A percentile compares a stretch with the other conserved stretches of the same genome.
Conservation (phyloP, 345 rosid species). For the Trapa bicornis region DNA sequence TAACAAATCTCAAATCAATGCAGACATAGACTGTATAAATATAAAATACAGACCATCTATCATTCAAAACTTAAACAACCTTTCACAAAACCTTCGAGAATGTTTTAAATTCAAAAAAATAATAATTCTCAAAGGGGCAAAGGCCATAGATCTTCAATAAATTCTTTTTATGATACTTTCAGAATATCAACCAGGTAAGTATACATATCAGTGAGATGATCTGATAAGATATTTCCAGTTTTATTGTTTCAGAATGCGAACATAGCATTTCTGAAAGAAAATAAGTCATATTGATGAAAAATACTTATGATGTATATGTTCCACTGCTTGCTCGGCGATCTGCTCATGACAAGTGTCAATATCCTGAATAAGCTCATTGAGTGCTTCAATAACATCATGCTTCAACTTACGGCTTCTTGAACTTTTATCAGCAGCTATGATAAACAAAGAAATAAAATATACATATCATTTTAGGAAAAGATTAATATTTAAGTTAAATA, state of each 20-base stretch:
- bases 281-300: constrained; percentile 5
- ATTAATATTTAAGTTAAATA: background rate
- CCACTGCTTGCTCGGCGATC: constrained; percentile 98
- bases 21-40: too few relatives aligned
- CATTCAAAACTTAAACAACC: background rate
- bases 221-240: background rate
- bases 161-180: too few relatives aligned
- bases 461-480: background rate
- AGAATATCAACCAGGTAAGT: too few relatives aligned
- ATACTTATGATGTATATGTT: constrained; percentile 99
- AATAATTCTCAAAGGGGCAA: too few relatives aligned
- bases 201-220: too few relatives aligned
- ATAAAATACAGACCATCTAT: background rate
- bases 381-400: constrained; percentile 95
- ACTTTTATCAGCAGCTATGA: constrained; percentile 86
- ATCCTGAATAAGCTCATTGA: constrained; percentile 85
- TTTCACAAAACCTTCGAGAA: background rate
- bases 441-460: constrained; percentile 7
- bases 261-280: background rate
- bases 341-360: constrained; percentile 86
- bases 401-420: constrained; percentile 76
- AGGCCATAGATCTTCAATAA: background rate
- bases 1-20: background rate
- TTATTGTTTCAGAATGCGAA: background rate
- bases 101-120: background rate